phyloP scores from a whole-genome alignment of 257 asterid species.

The Phtheirospermum japonicum region DNA sequence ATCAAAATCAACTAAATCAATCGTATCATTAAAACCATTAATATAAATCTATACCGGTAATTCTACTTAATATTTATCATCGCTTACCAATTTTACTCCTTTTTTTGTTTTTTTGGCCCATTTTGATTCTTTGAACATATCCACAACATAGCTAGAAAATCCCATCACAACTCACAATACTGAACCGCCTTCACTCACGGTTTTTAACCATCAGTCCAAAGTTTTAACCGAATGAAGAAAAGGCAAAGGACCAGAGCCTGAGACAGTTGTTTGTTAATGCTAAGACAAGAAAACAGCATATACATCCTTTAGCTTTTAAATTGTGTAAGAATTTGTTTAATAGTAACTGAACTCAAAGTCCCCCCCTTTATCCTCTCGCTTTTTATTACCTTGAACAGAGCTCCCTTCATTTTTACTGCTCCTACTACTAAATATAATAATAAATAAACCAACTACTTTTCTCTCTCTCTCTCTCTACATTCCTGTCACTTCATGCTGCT shows the following conservation, averaged over 20 bases:
- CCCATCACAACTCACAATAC: neutral
- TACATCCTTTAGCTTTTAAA: constrained; percentile 30
- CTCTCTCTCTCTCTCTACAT: neutral
- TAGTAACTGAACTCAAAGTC: constrained; percentile 19
- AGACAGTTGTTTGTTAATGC: constrained; percentile 31
- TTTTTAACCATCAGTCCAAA: neutral
- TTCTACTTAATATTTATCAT: too few species aligned
- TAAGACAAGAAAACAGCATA: constrained; percentile 48
- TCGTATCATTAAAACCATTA: too few species aligned
- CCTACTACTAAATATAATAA: too few species aligned
- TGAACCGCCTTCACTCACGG: too few species aligned
- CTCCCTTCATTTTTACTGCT: constrained; percentile 41
- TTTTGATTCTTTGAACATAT: too few species aligned
- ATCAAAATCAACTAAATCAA: too few species aligned
- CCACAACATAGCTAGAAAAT: too few species aligned
- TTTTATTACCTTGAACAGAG: constrained; percentile 42
- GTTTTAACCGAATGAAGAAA: neutral
- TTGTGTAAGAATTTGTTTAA: constrained; percentile 19
- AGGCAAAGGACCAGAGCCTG: constrained; percentile 5
- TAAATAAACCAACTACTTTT: too few species aligned
- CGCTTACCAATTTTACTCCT: too few species aligned
- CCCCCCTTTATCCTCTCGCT: constrained; percentile 12
- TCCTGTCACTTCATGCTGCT: constrained; percentile 40
- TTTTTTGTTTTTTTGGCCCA: too few species aligned
- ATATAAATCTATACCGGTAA: too few species aligned